A percentile compares a stretch with the other conserved stretches of the same genome.
Conservation (phyloP, 225 moss, liverwort and hornwort genomes). For the Straminergon stramineum region DNA sequence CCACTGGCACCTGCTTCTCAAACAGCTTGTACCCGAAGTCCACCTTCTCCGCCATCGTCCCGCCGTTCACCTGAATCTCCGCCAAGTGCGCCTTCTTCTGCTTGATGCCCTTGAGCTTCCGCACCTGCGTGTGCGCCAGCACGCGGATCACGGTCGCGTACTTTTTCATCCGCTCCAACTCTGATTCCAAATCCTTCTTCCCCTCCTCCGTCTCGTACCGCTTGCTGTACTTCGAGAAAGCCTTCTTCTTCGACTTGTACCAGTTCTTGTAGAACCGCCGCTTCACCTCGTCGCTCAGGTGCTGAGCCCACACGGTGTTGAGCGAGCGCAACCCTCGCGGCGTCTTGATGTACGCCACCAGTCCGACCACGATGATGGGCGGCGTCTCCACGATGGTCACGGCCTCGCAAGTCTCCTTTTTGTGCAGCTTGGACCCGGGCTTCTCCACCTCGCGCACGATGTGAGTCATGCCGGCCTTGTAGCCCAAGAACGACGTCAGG, state of each 20-base stretch:
- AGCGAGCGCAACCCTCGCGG: slow-evolving; percentile 42
- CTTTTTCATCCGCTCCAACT: slow-evolving; percentile 79
- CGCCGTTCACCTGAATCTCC: slow-evolving; percentile 50
- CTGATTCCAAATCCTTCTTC: slow-evolving; percentile 53
- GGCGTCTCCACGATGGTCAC: slow-evolving; percentile 78
- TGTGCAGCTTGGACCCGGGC: slow-evolving; percentile 75
- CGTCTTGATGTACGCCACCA: slow-evolving; percentile 78
- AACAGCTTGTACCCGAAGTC: slow-evolving; percentile 66
- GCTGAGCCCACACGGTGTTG: slow-evolving; percentile 23
- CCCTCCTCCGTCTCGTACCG: slow-evolving; percentile 45
- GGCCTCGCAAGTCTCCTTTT: slow-evolving; percentile 82
- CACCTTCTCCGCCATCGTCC: slow-evolving; percentile 55
- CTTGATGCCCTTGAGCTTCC: slow-evolving; percentile 55
- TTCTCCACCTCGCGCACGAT: slow-evolving; percentile 73
- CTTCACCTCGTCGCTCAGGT: slow-evolving; percentile 63
- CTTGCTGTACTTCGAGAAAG: slow-evolving; percentile 57
- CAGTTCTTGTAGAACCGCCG: slow-evolving; percentile 63
- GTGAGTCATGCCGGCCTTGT: slow-evolving; percentile 56
- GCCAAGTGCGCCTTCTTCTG: slow-evolving; percentile 54
- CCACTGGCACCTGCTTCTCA: slow-evolving; percentile 62
- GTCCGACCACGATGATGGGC: slow-evolving; percentile 57
- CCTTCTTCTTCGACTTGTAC: slow-evolving; percentile 62
- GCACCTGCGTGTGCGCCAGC: slow-evolving; percentile 74
- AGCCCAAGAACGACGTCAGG: slow-evolving; percentile 68
- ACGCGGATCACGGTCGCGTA: slow-evolving; percentile 67